These are phyloP conservation scores for Phialemoniopsis sp. DNA, from an alignment of 2,329 filamentous ascomycete genomes.

Conservation along the genomic window DNA sequence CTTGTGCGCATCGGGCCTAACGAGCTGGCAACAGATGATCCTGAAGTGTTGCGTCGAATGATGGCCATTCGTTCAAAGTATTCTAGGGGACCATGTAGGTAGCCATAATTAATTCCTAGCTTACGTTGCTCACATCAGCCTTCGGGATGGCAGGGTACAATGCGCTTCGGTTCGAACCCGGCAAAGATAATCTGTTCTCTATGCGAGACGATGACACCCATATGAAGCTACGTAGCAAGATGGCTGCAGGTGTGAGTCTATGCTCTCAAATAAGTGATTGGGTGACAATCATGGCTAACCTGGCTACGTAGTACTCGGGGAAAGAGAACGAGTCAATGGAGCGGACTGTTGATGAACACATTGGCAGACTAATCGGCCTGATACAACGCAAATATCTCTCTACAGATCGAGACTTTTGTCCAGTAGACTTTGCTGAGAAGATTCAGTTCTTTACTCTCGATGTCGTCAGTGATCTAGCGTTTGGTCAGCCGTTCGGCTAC, in stretches of 20 bases:
- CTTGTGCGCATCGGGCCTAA: conserved; percentile 29
- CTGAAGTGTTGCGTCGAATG: conserved; percentile 26
- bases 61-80: conserved; percentile 25
- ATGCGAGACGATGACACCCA: conserved; percentile 33
- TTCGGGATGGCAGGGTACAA: conserved; percentile 19
- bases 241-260: conserved; percentile 35
- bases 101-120: neutral
- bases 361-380: conserved; percentile 39
- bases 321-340: conserved; percentile 49
- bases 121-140: no score
- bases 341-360: conserved; percentile 39
- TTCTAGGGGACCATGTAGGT: conserved; percentile 19
- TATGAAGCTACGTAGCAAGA: conserved; percentile 35
- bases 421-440: conserved; percentile 43
- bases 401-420: conserved; percentile 23
- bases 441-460: conserved; percentile 52
- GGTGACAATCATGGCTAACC: neutral
- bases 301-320: conserved; percentile 40
- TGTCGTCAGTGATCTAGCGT: conserved; percentile 48
- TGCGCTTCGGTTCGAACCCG: conserved; percentile 24
- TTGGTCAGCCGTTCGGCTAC: conserved; percentile 46
- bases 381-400: conserved; percentile 42
- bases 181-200: conserved; percentile 24
- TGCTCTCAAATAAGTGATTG: neutral
- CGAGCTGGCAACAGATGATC: conserved; percentile 26